Evolutionary conservation across 2,329 filamentous ascomycete genomes (phyloP).

Genomic region (Monilinia fructigena): DNA sequence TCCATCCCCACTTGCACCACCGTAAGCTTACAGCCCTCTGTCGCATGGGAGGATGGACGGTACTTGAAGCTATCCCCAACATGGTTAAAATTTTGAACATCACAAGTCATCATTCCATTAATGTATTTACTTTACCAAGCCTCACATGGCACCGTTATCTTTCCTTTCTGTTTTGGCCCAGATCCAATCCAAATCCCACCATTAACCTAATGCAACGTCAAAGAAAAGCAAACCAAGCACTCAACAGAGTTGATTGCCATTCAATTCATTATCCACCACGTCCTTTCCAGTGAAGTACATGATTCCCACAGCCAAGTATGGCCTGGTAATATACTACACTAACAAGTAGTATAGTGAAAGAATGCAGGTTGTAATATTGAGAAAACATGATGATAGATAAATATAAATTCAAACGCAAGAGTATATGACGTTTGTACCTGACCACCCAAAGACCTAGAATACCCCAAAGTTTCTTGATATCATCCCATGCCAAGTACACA

Average conservation of each 20-base stretch:
- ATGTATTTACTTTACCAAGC: not conserved
- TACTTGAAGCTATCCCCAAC: not conserved
- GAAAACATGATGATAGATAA: conserved; percentile 3
- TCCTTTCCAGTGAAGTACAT: not conserved
- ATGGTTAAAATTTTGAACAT: not conserved
- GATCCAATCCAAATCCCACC: not conserved
- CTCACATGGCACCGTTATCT: not conserved
- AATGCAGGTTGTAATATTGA: not conserved
- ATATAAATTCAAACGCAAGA: not conserved
- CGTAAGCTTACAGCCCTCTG: not conserved
- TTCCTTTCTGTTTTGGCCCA: too few species aligned
- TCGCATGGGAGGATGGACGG: not conserved
- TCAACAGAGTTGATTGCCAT: not conserved
- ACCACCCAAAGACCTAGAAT: conserved; percentile 17
- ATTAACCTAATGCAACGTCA: too few species aligned
- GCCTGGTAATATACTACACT: not conserved
- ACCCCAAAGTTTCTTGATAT: conserved; percentile 23
- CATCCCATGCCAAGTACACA: conserved; percentile 20
- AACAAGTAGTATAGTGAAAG: not conserved
- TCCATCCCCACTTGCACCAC: not conserved
- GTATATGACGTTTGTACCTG: conserved; percentile 22
- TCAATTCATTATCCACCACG: not conserved
- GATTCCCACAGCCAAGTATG: not conserved
- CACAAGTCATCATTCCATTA: not conserved
- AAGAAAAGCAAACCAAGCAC: not conserved